Evolutionary conservation across 1,139 yeast genomes (phyloP), one percentile per base, ranked within the genome.

Genomic region (Candida neerlandica): DNA sequence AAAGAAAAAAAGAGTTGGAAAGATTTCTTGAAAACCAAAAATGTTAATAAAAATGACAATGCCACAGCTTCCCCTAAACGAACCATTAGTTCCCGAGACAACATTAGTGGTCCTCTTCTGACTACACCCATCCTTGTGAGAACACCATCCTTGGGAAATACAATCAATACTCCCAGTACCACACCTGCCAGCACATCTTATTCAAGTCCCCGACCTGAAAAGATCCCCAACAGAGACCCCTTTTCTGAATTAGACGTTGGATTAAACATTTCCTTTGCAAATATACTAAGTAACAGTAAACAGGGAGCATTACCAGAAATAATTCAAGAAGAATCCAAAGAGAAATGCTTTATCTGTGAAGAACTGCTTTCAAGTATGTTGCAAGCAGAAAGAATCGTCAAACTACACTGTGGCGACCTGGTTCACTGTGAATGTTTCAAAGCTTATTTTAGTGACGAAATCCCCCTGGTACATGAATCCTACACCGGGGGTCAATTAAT

Each of bases 401-500:
- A 65, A 38, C 63, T 75, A 40, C 54, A 55, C 21, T 75, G 80
- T 58, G 77, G 77, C 2, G 77, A 73, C 50, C 64, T 58, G 45
- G 59, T 71, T 26, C 80, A 75, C 52, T 69, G 69, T 40, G 73
- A 73, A 50, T 75, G 80, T 52, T 66, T 72, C 44, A 57, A 48
- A 33, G 43, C 54, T 3, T 27, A 40, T 23, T 40, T 48, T 18
- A n/a, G 33, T 6, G 46, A 44, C 4, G 51, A 52, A 14, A 32
- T 51, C n/a, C 44, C 23, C 16, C 35, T 43, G 39, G 30, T 54
- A 11, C 48, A 52, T 14, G 41, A 41, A 3, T 43, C 52, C 9
- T 44, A 55, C 12, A 27, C 48, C 9, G 4, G 41, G 2, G 45
- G 40, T 3, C 41, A 33, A 9, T 7, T 29, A 4, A 29, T 48